Base-by-base conservation (phyloP, 371 early-diverging fungal species). In the Fennellomyces sp. region DNA sequence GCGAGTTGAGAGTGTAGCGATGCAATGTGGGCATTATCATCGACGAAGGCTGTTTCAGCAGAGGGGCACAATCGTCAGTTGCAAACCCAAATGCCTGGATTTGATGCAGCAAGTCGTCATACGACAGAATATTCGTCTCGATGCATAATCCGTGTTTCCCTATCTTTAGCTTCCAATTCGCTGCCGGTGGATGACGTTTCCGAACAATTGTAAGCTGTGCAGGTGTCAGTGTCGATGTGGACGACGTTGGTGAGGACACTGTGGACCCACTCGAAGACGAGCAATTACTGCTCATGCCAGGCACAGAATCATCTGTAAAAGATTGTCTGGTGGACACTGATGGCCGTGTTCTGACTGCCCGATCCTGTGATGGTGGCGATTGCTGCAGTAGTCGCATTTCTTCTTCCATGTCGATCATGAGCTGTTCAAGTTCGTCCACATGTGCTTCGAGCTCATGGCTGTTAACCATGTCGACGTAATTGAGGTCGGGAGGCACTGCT, bases 101-200 rank as follows among this genome's bases (percentile, higher is more conserved):
- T 45, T 58, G 33, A 33, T 59, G 51, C 15, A 69, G 15, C 33
- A 69, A 45, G 19, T 69, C 69, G 12, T 56, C 38, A 26, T 58
- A 41, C n/a, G 61, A 61, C 17, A 30, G 45, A 25, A 69, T 69
- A 50, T 64, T 49, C 2, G 69, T 69, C 17, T 69, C 56, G n/a
- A 68, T 68, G 23, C 54, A 35, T 5, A 68, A 42, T 0, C 69
- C 69, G 4, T 57, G 25, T 27, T 42, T 35, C 11, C 52, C 60
- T 8, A 68, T 7, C 3, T 57, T 56, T 29, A 68, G 35, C 13
- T 56, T 27, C 66, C 65, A 65, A 33, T 57, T 55, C 2, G 56
- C 15, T 42, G 41, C 35, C 23, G 17, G 11, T 21, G 19, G 52
- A 31, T 4, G 29, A 5, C 0, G 52, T 19, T 12, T 17, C 31